Evolutionary conservation across 169 alveolate genomes (phyloP), one percentile per base, ranked within the genome.

Genomic region (Plasmodium yoelii): DNA sequence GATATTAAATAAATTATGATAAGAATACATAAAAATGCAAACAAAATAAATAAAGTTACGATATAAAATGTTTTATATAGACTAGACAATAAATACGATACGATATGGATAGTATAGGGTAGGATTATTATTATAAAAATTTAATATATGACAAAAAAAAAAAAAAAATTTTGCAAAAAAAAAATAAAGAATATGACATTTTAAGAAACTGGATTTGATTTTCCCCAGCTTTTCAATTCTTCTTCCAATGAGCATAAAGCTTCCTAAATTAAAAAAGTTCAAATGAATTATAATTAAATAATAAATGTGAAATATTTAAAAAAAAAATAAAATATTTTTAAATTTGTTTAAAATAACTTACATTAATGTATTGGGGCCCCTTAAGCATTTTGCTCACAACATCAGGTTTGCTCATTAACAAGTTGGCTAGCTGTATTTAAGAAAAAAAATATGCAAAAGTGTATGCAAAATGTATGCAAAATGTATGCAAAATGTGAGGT

Each of bases 361-460:
- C 90, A 59, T 67, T 82, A 55, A 82, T 82, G 42, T 82, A 56
- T 42, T 82, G 59, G 4, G 90, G 90, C 15, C 90, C 90, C 63
- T 67, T 82, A 24, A 82, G 67, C 90, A 82, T 82, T 71, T 82
- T 53, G 53, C 42, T 34, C 28, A 82, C 90, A 26, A 82, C 86
- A 39, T 82, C 82, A 1, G 90, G 90, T 42, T 82, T 82, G 61
- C 59, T 82, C 90, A 82, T 82, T 53, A 82, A 49, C 15, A 82
- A 82, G 24, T 82, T 65, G 42, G 84, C 84, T 46, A 82, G 72
- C 90, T 82, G 67, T 53, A 13, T 55, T 55, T 13, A 26, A 71
- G 60, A 22, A 7, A 19, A 71, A 51, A 7, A 4, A 6, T 6
- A 15, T 6, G 59, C 7, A 10, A 12, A 49, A 10, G 59, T 12